Percentiles rank a stretch among this genome's conserved stretches.
phyloP scores from a whole-genome alignment of 768 basidiomycete species.

The Suillus ampliporus region DNA sequence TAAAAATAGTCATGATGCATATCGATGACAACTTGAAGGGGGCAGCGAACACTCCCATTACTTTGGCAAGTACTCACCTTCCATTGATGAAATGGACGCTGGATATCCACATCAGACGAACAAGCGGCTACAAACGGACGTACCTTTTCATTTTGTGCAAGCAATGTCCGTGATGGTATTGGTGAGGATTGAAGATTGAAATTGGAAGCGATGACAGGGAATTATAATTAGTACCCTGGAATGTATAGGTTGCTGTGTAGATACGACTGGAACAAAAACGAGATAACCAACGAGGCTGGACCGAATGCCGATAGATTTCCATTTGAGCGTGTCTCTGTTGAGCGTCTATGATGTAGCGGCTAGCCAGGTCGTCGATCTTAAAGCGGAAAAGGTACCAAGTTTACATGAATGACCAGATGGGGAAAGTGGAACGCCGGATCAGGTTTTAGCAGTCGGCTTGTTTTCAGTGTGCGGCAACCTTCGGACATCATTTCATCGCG shows the following conservation, averaged over 20 bases:
- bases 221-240: too few species aligned
- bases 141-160: slow-evolving; percentile 2
- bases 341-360: neutral
- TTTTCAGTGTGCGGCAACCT: neutral
- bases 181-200: neutral
- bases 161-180: neutral
- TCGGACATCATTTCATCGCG: neutral
- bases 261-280: neutral
- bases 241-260: too few species aligned
- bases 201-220: neutral
- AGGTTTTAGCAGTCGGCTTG: neutral
- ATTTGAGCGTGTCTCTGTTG: neutral
- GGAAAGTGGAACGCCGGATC: neutral
- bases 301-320: neutral
- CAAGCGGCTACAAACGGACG: neutral
- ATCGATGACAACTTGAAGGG: too few species aligned
- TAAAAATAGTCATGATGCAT: too few species aligned
- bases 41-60: too few species aligned
- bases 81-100: neutral
- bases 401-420: too few species aligned
- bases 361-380: neutral
- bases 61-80: too few species aligned
- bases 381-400: too few species aligned
- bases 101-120: neutral
- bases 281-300: neutral